phyloP scores from a whole-genome alignment of 441 rosid genomes.

The Dalechampia spathulata region DNA sequence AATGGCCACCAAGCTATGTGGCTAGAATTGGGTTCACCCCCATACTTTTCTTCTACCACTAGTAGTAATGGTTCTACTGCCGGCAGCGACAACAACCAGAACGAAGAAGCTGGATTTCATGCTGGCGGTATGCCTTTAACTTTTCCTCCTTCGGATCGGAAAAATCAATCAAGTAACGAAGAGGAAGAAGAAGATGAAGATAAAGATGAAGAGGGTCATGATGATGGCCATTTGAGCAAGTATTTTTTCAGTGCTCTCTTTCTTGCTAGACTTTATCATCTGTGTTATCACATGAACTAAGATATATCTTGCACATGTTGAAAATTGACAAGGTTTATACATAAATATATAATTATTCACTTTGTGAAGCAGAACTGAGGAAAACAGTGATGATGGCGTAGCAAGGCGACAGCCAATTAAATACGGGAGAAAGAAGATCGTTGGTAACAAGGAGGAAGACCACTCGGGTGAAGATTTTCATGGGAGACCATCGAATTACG shows the following conservation, averaged over 20 bases:
- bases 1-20: background rate
- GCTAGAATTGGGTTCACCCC: background rate
- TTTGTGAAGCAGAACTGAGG: conserved; percentile 22
- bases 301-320: too few species aligned
- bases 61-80: background rate
- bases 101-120: background rate
- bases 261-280: too few species aligned
- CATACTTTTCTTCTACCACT: background rate
- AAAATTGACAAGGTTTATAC: too few species aligned
- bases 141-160: conserved; percentile 27
- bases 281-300: too few species aligned
- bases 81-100: background rate
- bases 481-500: conserved; percentile 27
- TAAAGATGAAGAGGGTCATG: too few species aligned
- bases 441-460: conserved; percentile 4
- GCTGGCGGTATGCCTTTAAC: conserved; percentile 16
- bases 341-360: too few species aligned
- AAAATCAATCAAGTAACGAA: conserved; percentile 34
- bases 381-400: conserved; percentile 13
- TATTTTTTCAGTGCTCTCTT: too few species aligned
- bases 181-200: conserved; percentile 15
- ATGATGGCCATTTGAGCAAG: too few species aligned
- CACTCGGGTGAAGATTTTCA: conserved; percentile 9
- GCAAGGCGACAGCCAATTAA: conserved; percentile 64
- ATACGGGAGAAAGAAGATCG: conserved; percentile 22